These are phyloP conservation scores for Corymbia maculata DNA, from an alignment of 345 rosid species.

Conservation along the genomic window DNA sequence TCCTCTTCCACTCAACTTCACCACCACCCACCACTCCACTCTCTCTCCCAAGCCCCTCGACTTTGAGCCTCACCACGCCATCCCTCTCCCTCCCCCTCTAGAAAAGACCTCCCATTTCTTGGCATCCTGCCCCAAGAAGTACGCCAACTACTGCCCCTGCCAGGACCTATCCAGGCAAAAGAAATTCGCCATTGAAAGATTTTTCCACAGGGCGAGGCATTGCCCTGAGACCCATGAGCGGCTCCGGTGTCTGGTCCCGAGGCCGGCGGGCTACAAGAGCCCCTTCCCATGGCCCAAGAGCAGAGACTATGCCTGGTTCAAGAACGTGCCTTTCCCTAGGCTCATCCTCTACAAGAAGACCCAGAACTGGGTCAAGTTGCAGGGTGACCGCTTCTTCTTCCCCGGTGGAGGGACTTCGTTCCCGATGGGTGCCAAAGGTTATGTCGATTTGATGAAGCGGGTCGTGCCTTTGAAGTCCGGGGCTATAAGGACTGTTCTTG, in stretches of 20 bases:
- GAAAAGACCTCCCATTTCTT: conserved; percentile 4
- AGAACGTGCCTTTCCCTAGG: conserved; percentile 45
- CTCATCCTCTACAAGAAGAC: conserved; percentile 37
- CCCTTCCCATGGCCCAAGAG: conserved; percentile 61
- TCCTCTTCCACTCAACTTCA: conserved; percentile 1
- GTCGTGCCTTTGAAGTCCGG: conserved; percentile 50
- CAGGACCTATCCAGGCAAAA: conserved; percentile 36
- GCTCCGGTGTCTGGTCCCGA: conserved; percentile 42
- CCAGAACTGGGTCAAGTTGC: conserved; percentile 59
- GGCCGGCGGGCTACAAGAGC: conserved; percentile 40
- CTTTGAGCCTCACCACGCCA: conserved; percentile 29
- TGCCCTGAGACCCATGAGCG: conserved; percentile 32
- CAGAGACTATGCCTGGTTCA: conserved; percentile 43
- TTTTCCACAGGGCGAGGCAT: conserved; percentile 50
- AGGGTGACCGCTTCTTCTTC: conserved; percentile 39
- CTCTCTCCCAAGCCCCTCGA: conserved; percentile 9
- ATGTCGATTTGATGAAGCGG: conserved; percentile 33
- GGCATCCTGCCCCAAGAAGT: conserved; percentile 33
- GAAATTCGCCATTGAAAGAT: conserved; percentile 14
- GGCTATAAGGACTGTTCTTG: conserved; percentile 47
- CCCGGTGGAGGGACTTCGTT: conserved; percentile 81
- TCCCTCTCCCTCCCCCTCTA: conserved; percentile 7
- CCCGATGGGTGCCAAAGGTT: conserved; percentile 42
- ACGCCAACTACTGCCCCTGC: conserved; percentile 55
- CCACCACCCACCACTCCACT: background rate